Percentiles rank a stretch among this genome's conserved stretches.
phyloP scores from a whole-genome alignment of 306 rosid species.

The Trichosanthes truncata region DNA sequence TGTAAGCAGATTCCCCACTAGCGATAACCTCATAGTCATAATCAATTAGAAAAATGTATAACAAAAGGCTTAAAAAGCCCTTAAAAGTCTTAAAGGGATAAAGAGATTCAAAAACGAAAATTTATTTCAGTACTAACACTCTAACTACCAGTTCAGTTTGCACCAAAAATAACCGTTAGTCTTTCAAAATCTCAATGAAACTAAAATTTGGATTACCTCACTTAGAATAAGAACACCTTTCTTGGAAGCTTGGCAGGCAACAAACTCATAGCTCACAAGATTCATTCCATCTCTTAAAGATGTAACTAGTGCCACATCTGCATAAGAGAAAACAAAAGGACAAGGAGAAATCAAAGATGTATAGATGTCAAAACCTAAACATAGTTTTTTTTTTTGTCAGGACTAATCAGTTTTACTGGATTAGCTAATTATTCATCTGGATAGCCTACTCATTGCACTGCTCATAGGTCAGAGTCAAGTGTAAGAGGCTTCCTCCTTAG shows the following conservation, averaged over 20 bases:
- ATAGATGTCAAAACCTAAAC: neutral
- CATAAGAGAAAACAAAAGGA: slow-evolving; percentile 11
- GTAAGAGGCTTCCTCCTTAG: neutral
- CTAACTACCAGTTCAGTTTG: neutral
- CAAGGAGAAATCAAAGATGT: neutral
- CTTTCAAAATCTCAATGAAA: neutral
- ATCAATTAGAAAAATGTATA: neutral
- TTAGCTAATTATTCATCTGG: neutral
- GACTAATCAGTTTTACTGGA: neutral
- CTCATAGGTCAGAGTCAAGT: neutral
- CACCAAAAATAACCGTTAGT: neutral
- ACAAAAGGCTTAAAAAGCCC: neutral
- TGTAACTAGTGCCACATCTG: slow-evolving; percentile 94
- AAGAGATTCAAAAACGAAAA: neutral
- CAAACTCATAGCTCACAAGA: slow-evolving; percentile 95
- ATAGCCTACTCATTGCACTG: neutral
- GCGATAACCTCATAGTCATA: neutral
- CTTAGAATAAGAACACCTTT: slow-evolving; percentile 95
- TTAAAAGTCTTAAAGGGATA: neutral
- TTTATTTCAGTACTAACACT: neutral
- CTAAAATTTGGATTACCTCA: slow-evolving; percentile 45
- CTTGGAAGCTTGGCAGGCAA: slow-evolving; percentile 90
- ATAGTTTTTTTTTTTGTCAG: neutral
- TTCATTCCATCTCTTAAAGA: slow-evolving; percentile 98
- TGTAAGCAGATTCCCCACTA: neutral